Evolutionary conservation across 2,329 filamentous ascomycete genomes (phyloP), one percentile per base, ranked within the genome.

Genomic region (Domatiomyces globalis): DNA sequence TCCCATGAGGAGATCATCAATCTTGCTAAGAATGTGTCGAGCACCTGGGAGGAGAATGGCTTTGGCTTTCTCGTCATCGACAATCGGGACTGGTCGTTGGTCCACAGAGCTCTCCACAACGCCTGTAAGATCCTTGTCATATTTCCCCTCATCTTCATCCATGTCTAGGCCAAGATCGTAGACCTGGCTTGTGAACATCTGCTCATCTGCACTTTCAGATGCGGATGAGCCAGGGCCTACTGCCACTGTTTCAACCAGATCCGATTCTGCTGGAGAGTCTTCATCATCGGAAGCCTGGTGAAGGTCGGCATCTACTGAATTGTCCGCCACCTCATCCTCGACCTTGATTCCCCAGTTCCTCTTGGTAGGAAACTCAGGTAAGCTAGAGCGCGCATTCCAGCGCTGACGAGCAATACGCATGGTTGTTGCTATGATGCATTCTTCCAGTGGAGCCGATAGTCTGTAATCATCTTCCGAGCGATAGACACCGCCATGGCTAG

Each of bases 51-150:
- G 74, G 15, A 95, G 69, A 4, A 94, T 70, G 1, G 67, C 64
- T 53, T 75, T 71, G 0, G 86, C 85, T 46, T 73, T 64, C 1
- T 84, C 80, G 58, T 94, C 87, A 59, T 94, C 83, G 1, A 79
- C 75, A 6, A 84, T 76, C 4, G 86, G 67, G 1, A 75, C 71
- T 0, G 84, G 79, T 5, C 57, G 61, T 39, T 63, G 55, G 9
- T 59, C 43, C 3, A 36, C 42, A 9, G n/a, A n/a, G 7, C 18
- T 43, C 7, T 45, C 46, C 33, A 15, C 33, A 15, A 15, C 33
- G 15, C 33, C 33, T 39, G 12, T 39, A 10, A 15, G 33, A 42
- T 54, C 53, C 17, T 60, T 58, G 5, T 54, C 56, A 15, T 61
- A 58, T 12, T 54, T 52, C 5, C 49, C 56, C 7, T 55, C 56